Percentiles rank a stretch among this genome's conserved stretches.
phyloP scores from a whole-genome alignment of 2,329 filamentous ascomycete species.

The Tolypocladium album region DNA sequence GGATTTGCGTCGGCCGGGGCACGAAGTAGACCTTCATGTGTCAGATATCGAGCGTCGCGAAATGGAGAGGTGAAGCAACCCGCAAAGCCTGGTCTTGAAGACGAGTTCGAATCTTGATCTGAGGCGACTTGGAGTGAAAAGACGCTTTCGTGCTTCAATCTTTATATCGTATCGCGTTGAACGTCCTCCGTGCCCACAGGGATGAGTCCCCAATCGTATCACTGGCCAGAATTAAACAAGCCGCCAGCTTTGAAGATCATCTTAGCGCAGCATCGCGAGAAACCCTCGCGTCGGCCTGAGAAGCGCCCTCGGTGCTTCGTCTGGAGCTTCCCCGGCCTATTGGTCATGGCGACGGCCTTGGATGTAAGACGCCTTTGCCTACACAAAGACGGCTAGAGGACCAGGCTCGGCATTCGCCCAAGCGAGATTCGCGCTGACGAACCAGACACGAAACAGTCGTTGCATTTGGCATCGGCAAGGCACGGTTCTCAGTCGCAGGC shows the following conservation, averaged over 20 bases:
- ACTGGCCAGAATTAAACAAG: neutral
- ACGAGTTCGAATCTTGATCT: neutral
- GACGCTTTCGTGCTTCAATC: neutral
- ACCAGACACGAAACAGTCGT: neutral
- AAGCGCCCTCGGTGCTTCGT: neutral
- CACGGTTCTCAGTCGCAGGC: neutral
- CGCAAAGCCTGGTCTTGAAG: neutral
- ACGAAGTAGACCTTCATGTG: neutral
- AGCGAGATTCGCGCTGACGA: neutral
- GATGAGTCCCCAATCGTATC: neutral
- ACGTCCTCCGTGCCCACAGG: neutral
- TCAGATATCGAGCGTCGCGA: neutral
- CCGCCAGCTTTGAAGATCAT: neutral
- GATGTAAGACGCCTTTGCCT: neutral
- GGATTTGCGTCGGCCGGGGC: neutral
- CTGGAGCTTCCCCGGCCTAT: neutral
- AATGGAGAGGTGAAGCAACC: neutral
- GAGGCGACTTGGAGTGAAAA: neutral
- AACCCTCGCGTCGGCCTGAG: neutral
- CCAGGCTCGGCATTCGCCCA: neutral
- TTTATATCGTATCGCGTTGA: neutral
- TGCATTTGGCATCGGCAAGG: neutral
- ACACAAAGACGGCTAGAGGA: neutral
- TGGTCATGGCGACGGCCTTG: neutral
- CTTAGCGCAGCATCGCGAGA: neutral